These are phyloP conservation scores for Leishmania aethiopica DNA, from an alignment of 208 protist genomes.

Conservation along the genomic window DNA sequence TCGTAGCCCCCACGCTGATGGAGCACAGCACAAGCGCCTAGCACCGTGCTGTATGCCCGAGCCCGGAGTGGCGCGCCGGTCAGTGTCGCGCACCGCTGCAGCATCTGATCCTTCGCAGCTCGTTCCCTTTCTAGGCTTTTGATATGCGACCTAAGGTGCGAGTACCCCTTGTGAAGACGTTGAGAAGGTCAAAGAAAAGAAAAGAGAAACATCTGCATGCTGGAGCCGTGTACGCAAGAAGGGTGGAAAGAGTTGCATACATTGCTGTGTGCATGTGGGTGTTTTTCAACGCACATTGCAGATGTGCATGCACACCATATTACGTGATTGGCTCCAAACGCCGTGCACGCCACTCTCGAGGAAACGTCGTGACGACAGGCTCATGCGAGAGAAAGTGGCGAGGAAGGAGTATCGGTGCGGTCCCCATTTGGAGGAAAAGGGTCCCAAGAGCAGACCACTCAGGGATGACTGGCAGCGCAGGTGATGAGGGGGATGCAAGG, in stretches of 20 bases:
- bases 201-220: background rate
- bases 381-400: background rate
- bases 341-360: background rate
- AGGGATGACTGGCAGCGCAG: background rate
- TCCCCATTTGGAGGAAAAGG: background rate
- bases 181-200: background rate
- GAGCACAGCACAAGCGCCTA: background rate
- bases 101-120: background rate
- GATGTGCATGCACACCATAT: background rate
- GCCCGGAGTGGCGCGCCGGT: background rate
- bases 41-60: constrained; percentile 17
- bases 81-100: constrained; percentile 2
- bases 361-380: background rate
- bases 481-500: background rate
- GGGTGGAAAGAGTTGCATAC: background rate
- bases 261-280: background rate
- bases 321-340: background rate
- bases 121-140: background rate
- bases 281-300: background rate
- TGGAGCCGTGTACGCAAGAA: background rate
- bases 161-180: background rate
- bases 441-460: background rate
- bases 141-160: background rate
- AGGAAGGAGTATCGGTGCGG: background rate
- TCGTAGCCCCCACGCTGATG: constrained; percentile 18